A percentile compares a stretch with the other conserved stretches of the same genome.
Evolutionary conservation across 139 green algal species (phyloP).

Genomic region (Chlorella sorokiniana): DNA sequence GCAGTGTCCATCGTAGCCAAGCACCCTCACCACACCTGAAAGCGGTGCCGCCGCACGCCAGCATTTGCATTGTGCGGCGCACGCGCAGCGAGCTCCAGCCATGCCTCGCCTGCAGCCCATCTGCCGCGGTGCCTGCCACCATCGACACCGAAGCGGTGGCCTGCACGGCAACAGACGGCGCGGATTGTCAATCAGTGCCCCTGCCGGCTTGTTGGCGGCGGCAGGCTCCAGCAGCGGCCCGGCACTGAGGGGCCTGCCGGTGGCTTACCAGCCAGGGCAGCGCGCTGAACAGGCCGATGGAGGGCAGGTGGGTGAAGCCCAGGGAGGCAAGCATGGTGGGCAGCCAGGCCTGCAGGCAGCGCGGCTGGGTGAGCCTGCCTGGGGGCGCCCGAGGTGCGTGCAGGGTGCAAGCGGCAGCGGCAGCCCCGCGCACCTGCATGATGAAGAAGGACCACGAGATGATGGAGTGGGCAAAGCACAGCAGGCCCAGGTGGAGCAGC

Average conservation of each 20-base stretch:
- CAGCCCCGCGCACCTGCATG: background rate
- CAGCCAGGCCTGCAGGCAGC: slow-evolving; percentile 56
- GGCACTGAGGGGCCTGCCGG: too few relatives aligned
- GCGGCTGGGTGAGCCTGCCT: too few relatives aligned
- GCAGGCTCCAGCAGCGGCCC: background rate
- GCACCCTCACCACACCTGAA: background rate
- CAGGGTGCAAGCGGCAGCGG: too few relatives aligned
- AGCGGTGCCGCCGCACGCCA: slow-evolving; percentile 53
- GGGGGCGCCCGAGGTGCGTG: too few relatives aligned
- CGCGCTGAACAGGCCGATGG: slow-evolving; percentile 54
- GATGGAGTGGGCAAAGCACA: slow-evolving; percentile 61
- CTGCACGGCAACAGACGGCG: background rate
- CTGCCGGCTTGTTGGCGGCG: background rate
- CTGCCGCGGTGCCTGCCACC: slow-evolving; percentile 36
- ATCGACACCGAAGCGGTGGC: slow-evolving; percentile 28
- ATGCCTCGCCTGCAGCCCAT: slow-evolving; percentile 35
- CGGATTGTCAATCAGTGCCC: too few relatives aligned
- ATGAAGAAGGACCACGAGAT: slow-evolving; percentile 75
- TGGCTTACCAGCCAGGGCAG: slow-evolving; percentile 65
- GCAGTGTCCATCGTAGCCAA: background rate
- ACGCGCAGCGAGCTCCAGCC: slow-evolving; percentile 42
- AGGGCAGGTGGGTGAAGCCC: slow-evolving; percentile 38
- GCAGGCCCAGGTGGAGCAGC: slow-evolving; percentile 33
- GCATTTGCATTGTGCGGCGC: slow-evolving; percentile 54
- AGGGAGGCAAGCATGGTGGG: slow-evolving; percentile 62